Conservation (phyloP, 208 protist species). For the Lotmaria passim region DNA sequence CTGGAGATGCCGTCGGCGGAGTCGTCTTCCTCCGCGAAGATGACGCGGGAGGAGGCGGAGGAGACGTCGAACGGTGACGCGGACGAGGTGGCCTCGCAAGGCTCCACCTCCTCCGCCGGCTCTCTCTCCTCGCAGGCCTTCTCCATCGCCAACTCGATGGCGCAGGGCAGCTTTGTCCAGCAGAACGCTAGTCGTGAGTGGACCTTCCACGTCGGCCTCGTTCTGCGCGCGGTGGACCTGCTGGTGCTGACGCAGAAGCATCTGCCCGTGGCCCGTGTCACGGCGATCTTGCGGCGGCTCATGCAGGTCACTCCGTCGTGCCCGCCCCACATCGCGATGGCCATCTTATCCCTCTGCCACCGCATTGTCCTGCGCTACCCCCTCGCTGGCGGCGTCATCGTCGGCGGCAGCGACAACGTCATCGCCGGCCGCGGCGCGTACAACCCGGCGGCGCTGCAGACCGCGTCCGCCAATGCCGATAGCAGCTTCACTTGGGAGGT, state of each 20-base stretch:
- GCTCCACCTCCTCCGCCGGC: slow-evolving; percentile 84
- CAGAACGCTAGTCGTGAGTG: slow-evolving; percentile 85
- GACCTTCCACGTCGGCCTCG: slow-evolving; percentile 88
- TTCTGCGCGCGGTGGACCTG: slow-evolving; percentile 88
- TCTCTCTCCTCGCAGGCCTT: slow-evolving; percentile 92
- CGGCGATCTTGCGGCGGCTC: slow-evolving; percentile 86
- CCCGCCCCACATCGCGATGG: slow-evolving; percentile 86
- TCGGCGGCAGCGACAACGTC: slow-evolving; percentile 91
- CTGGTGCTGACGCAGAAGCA: slow-evolving; percentile 92
- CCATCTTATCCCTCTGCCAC: slow-evolving; percentile 81
- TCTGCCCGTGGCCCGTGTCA: slow-evolving; percentile 80
- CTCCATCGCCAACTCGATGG: slow-evolving; percentile 92
- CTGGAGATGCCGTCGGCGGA: slow-evolving; percentile 72
- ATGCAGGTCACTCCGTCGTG: slow-evolving; percentile 68
- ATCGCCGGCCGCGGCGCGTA: slow-evolving; percentile 85
- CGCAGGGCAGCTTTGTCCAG: slow-evolving; percentile 74
- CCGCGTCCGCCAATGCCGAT: slow-evolving; percentile 80
- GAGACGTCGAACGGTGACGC: slow-evolving; percentile 37
- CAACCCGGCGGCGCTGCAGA: slow-evolving; percentile 87
- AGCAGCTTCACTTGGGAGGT: slow-evolving; percentile 92
- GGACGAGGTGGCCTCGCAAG: slow-evolving; percentile 81
- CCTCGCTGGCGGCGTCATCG: slow-evolving; percentile 73
- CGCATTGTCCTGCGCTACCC: slow-evolving; percentile 86
- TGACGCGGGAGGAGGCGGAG: slow-evolving; percentile 56
- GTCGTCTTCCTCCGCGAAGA: slow-evolving; percentile 53